Evolutionary conservation across 768 basidiomycete species (phyloP), one percentile per base, ranked within the genome.

Genomic region (Candolleomyces aberdarensis): DNA sequence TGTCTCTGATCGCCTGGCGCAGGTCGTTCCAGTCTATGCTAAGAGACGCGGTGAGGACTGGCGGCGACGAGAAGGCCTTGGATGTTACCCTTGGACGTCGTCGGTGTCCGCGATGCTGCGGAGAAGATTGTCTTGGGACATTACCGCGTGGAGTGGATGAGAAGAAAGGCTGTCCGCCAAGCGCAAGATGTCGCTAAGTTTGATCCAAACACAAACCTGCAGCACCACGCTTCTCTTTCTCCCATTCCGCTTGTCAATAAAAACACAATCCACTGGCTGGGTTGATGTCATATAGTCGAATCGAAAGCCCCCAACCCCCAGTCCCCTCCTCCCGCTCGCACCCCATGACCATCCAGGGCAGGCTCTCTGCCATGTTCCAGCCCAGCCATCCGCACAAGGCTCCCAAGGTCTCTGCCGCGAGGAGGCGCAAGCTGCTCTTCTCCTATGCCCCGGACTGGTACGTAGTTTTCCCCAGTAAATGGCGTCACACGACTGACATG

Each of bases 381-480:
- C 46, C 31, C 11, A 41, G 48, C 31, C 57, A 61, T 44, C 60
- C 60, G 3, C 17, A 47, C 19, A 61, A 56, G 39, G 39, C 17
- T 14, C 36, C 19, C 31, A 20, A 15, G 36, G 68, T 79, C 41
- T 65, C 75, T 32, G 41, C 75, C 26, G 55, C 66, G 22, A 67
- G 78, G 53, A 73, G 76, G 39, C 71, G 76, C 61, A 75, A 77
- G 60, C 71, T 91, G 10, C 62, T 90, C 20, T 66, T 77, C 44
- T 88, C 87, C 3, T 92, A 93, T 74, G 81, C 83, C 22, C 88
- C 89, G 0, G 91, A 93, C 66, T 93, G 91, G 91, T 91, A 62
- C 58, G 84, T 62, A 26, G 26, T 26, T 26, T 26, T 40, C n/a
- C 52, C 31, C 43, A 26, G 31, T 29, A n/a, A 44, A 41, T 46